Base-by-base conservation (phyloP, 83 land plant species). In the Isoetes engelmannii region DNA sequence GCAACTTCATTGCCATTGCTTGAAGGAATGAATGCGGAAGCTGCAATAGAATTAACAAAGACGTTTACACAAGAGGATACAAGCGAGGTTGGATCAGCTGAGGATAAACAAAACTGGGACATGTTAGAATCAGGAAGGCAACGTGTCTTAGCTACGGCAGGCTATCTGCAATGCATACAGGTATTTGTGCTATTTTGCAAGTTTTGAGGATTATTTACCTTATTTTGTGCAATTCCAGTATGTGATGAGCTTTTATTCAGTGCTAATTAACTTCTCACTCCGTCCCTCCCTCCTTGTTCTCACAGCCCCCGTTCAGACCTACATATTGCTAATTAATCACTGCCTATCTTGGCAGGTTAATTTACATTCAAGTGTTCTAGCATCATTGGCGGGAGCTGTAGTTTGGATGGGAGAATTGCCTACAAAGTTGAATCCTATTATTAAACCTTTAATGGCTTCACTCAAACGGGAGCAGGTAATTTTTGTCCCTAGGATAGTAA, bases 331-430 rank as follows among this genome's bases (percentile, higher is more conserved):
- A 28, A 28, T 28, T 28, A 28, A 28, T 28, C 37, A 28, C 37
- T 28, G 37, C 37, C 37, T 28, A 28, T 28, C 37, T 28, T 28
- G 37, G 81, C 97, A 95, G 97, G 68, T 80, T 56, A 95, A 95
- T 69, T 82, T 95, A 82, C 99, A 95, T 74, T 70, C 86, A 53
- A 83, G 87, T 57, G 97, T 95, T 10, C 68, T 89, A 44, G 80
- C 97, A 37, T 76, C 89, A 71, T 65, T 95, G 45, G 93, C 99
- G 69, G 84, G 87, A 69, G 99, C 92, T 61, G 87, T 89, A 66
- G 91, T 87, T 19, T 91, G 99, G 97, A 91, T 86, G 85, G 89
- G 86, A 57, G 95, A 89, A 64, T 79, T 96, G 20, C 94, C 97
- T 20, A 62, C 77, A 21, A 84, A 75, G 72, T 79, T 96, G 63